phyloP scores from a whole-genome alignment of 768 basidiomycete species.

The Termitomyces bulborhizus region DNA sequence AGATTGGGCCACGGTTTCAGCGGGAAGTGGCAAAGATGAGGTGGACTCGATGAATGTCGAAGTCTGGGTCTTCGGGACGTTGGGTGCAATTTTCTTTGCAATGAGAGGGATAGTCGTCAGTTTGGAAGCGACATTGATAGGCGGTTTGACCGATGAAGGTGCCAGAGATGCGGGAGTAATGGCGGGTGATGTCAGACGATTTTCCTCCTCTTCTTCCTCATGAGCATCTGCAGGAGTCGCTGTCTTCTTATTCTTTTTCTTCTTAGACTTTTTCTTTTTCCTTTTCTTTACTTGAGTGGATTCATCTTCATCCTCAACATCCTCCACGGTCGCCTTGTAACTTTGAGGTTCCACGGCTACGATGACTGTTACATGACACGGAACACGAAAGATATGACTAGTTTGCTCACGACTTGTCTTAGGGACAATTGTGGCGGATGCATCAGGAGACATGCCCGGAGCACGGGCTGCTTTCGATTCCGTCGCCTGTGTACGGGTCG shows the following conservation, averaged over 20 bases:
- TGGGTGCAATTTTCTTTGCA: constrained; percentile 16
- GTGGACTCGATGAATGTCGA: constrained; percentile 21
- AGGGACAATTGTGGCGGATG: not conserved
- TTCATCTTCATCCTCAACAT: constrained; percentile 67
- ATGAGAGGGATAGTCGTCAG: constrained; percentile 16
- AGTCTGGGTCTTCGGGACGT: constrained; percentile 15
- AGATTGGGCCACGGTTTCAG: constrained; percentile 57
- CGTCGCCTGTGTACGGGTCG: constrained; percentile 21
- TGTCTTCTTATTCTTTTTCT: constrained; percentile 68
- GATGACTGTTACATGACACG: not conserved
- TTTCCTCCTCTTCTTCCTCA: constrained; percentile 11
- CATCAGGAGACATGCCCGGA: not conserved
- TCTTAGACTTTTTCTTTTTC: constrained; percentile 40
- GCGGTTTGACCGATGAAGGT: constrained; percentile 6
- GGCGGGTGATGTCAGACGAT: constrained; percentile 5
- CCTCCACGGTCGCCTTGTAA: constrained; percentile 55
- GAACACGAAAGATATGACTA: not conserved
- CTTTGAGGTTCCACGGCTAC: constrained; percentile 20
- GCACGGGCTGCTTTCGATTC: constrained; percentile 3
- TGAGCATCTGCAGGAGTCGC: constrained; percentile 18
- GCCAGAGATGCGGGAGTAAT: constrained; percentile 14
- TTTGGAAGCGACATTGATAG: not conserved
- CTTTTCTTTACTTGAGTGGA: constrained; percentile 21
- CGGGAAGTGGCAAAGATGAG: constrained; percentile 29
- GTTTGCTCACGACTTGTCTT: constrained; percentile 2